These are phyloP conservation scores for Scorias spongiosa DNA, from an alignment of 2,329 filamentous ascomycete species.

Conservation along the genomic window DNA sequence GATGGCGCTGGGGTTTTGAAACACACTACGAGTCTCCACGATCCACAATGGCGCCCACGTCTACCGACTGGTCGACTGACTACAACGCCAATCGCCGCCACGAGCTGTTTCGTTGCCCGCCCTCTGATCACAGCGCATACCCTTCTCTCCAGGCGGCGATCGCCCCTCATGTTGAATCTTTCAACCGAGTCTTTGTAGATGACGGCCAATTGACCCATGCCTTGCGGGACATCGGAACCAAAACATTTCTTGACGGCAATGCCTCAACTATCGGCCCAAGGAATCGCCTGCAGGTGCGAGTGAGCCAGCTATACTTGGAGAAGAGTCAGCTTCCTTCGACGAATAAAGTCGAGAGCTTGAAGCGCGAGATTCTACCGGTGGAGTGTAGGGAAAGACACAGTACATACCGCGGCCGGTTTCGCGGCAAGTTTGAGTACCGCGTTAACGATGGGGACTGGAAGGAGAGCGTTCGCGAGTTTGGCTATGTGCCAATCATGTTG, in stretches of 20 bases:
- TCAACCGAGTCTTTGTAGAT: constrained; percentile 73
- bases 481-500: constrained; percentile 84
- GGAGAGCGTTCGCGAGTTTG: constrained; percentile 72
- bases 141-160: constrained; percentile 76
- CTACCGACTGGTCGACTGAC: constrained; percentile 65
- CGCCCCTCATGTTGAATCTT: constrained; percentile 84
- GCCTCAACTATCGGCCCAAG: constrained; percentile 28
- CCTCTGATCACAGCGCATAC: constrained; percentile 74
- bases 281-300: constrained; percentile 63
- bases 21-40: background rate
- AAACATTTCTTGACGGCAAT: constrained; percentile 72
- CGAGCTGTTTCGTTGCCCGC: constrained; percentile 75
- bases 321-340: constrained; percentile 63
- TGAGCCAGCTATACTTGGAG: constrained; percentile 69
- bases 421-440: constrained; percentile 67
- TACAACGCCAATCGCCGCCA: constrained; percentile 79
- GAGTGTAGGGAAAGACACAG: constrained; percentile 91
- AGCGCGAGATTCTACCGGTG: constrained; percentile 74
- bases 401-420: constrained; percentile 77
- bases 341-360: constrained; percentile 67
- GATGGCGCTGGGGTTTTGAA: background rate
- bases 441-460: constrained; percentile 77
- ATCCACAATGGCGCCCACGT: constrained; percentile 32
- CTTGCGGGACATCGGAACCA: constrained; percentile 77
- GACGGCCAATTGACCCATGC: constrained; percentile 61